These are phyloP conservation scores for Thuja plicata DNA, from an alignment of 83 land plant species.

Conservation along the genomic window DNA sequence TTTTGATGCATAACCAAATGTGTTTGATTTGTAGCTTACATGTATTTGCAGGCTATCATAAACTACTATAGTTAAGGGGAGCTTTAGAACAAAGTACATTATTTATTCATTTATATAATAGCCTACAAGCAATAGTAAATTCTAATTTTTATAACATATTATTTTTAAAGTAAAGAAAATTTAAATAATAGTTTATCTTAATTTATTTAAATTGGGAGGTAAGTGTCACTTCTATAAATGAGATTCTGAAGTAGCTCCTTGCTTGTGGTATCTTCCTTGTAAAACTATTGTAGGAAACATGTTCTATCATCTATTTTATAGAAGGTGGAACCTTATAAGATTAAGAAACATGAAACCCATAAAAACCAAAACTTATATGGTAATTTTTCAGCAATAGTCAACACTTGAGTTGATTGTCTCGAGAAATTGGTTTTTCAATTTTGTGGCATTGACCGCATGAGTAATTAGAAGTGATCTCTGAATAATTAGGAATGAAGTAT, in stretches of 20 bases:
- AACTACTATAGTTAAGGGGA: not conserved
- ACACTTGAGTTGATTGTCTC: not conserved
- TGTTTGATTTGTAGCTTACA: too few relatives aligned
- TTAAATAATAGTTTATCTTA: too few relatives aligned
- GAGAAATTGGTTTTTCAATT: not conserved
- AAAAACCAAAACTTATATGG: not conserved
- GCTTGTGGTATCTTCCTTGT: not conserved
- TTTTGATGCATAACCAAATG: too few relatives aligned
- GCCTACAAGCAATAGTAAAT: not conserved
- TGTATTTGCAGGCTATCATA: not conserved
- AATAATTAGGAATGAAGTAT: too few relatives aligned
- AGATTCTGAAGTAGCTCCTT: not conserved
- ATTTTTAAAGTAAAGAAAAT: too few relatives aligned
- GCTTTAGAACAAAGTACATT: not conserved
- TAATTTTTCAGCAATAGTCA: not conserved
- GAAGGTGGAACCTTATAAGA: not conserved
- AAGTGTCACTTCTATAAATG: not conserved
- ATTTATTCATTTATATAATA: not conserved
- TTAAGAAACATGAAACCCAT: not conserved
- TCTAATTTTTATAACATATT: too few relatives aligned
- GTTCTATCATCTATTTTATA: not conserved
- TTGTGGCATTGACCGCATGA: not conserved
- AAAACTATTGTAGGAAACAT: not conserved
- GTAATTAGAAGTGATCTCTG: not conserved
- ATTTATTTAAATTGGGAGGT: too few relatives aligned